Evolutionary conservation across 2,329 filamentous ascomycete species (phyloP), one percentile per base, ranked within the genome.

Genomic region (Talaromyces sp.): DNA sequence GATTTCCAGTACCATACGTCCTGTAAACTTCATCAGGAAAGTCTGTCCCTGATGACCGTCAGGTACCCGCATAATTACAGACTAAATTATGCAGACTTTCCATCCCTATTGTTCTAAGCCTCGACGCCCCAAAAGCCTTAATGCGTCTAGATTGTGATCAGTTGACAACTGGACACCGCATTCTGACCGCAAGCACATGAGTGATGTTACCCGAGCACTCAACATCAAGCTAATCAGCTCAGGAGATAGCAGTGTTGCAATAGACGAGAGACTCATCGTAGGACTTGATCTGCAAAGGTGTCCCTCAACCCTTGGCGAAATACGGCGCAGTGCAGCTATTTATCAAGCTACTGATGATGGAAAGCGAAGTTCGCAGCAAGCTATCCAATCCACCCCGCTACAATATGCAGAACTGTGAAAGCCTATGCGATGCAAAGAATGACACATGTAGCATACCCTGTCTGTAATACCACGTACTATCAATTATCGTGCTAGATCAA

Each of bases 321-420:
- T 59, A 10, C 56, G 56, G 56, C 56, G 56, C 56, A 59, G 56
- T 33, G 17, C 13, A 59, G 15, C 10, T 45, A 33, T 59, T 45
- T 59, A 45, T 41, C 37, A 41, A 58, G 15, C 22, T 59, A 27
- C 56, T 45, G 27, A 31, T 43, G 4, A 37, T 41, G 37, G n/a
- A 41, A 43, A 45, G 25, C 35, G 22, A 45, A 37, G 19, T 15
- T 37, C 31, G 59, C 45, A 54, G 49, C 17, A 15, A 35, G n/a
- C 33, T 50, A 50, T 37, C 33, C 10, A 45, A 50, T 17, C 22
- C 41, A 61, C 59, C 59, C 59, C 59, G 59, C 58, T 50, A 49
- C n/a, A 3, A 8, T 9, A 50, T 37, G 43, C 52, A 56, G 33
- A 37, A n/a, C n/a, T 37, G 4, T 37, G 31, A 13, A 49, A 61